Percentiles rank a stretch among this genome's conserved stretches.
phyloP scores from a whole-genome alignment of 164 flowering plant species.

The Annona cherimola region DNA sequence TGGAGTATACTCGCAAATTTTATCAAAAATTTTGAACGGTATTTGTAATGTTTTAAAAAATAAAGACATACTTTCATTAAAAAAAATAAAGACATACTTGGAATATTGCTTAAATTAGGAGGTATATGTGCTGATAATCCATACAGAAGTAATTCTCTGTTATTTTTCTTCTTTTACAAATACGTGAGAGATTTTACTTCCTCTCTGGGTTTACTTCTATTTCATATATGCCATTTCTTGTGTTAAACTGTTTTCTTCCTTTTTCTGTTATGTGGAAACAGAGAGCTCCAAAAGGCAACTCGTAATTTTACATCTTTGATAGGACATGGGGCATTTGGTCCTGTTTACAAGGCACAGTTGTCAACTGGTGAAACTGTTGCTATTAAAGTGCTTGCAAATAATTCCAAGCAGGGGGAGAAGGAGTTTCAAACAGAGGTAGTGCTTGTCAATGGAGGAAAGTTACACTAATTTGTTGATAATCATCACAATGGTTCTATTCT shows the following conservation, averaged over 20 bases:
- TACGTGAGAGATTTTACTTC: neutral
- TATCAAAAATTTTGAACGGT: too few species aligned
- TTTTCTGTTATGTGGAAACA: slow-evolving; percentile 21
- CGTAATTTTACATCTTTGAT: slow-evolving; percentile 78
- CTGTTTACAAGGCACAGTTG: slow-evolving; percentile 94
- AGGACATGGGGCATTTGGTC: slow-evolving; percentile 97
- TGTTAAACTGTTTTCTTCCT: slow-evolving; percentile 2
- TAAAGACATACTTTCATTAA: too few species aligned
- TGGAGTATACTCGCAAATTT: too few species aligned
- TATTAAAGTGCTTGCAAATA: slow-evolving; percentile 85
- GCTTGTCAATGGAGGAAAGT: neutral
- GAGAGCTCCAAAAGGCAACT: slow-evolving; percentile 96
- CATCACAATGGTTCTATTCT: neutral
- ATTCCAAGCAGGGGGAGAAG: slow-evolving; percentile 94
- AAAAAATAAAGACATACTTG: too few species aligned
- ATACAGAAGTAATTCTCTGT: too few species aligned
- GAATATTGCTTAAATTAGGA: too few species aligned
- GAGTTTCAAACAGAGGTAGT: slow-evolving; percentile 96
- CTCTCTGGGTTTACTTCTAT: neutral
- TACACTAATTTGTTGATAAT: neutral
- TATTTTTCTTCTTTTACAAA: neutral
- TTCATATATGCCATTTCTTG: neutral
- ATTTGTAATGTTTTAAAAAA: too few species aligned
- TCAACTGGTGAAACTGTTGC: slow-evolving; percentile 89
- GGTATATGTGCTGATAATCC: too few species aligned